phyloP scores from a whole-genome alignment of 2,329 filamentous ascomycete genomes.

The Diaporthe capsici region DNA sequence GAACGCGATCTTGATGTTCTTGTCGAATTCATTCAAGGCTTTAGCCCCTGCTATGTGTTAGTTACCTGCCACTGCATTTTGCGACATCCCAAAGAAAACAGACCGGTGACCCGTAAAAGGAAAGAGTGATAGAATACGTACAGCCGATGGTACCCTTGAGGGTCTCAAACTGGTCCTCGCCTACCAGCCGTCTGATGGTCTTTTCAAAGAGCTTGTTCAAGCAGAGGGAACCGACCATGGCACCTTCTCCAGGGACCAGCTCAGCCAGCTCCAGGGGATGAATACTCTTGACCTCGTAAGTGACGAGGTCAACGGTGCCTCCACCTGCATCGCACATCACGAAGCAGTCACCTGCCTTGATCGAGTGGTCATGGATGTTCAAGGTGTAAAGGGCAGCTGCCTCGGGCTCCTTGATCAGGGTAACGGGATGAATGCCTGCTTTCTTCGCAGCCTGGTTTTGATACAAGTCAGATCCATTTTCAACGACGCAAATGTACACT shows the following conservation, averaged over 20 bases:
- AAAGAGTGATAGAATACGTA: no score
- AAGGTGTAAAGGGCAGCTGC: constrained; percentile 21
- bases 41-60: no score
- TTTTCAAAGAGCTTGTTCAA: constrained; percentile 34
- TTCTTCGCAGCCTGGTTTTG: constrained; percentile 40
- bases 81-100: no score
- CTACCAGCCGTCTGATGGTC: neutral
- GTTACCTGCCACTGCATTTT: no score
- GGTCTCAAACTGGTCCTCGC: neutral
- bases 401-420: constrained; percentile 35
- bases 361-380: neutral
- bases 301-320: constrained; percentile 33
- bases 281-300: neutral
- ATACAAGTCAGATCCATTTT: no score
- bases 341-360: constrained; percentile 10
- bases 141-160: constrained; percentile 25
- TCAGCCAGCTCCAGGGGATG: constrained; percentile 2
- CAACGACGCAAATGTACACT: no score
- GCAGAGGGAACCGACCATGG: neutral
- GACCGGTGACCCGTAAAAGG: no score
- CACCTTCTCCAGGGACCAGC: constrained; percentile 21
- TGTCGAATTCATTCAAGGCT: constrained; percentile 22
- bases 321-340: constrained; percentile 27
- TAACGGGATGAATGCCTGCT: constrained; percentile 22
- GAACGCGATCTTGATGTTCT: constrained; percentile 30